phyloP scores from a whole-genome alignment of 345 rosid genomes.

The Noccaea caerulescens region DNA sequence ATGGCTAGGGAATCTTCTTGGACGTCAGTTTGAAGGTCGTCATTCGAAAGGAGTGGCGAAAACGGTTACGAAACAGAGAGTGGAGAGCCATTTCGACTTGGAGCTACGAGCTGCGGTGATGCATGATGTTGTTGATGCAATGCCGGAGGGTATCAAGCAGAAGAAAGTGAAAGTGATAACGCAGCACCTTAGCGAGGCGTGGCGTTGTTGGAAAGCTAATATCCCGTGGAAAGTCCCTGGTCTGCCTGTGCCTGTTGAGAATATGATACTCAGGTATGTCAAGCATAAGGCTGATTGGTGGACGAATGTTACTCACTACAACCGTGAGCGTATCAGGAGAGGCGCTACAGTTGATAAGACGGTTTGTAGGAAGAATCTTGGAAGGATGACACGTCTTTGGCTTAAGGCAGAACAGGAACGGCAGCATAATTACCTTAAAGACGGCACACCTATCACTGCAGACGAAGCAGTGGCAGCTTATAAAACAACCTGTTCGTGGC shows the following conservation, averaged over 20 bases:
- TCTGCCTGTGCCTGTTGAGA: conserved; percentile 86
- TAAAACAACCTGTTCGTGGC: conserved; percentile 83
- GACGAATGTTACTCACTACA: conserved; percentile 93
- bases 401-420: conserved; percentile 96
- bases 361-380: conserved; percentile 86
- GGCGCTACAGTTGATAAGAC: conserved; percentile 97
- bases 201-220: conserved; percentile 98
- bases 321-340: conserved; percentile 90
- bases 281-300: conserved; percentile 95
- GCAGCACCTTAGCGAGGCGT: conserved; percentile 95
- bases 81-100: conserved; percentile 88
- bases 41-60: conserved; percentile 94
- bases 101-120: conserved; percentile 97
- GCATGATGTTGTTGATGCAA: conserved; percentile 95
- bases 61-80: conserved; percentile 93
- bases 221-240: conserved; percentile 98
- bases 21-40: conserved; percentile 88
- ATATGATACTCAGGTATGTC: conserved; percentile 91
- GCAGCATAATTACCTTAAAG: conserved; percentile 87
- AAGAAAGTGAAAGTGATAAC: conserved; percentile 16
- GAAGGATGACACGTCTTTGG: conserved; percentile 89
- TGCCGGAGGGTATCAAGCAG: conserved; percentile 95
- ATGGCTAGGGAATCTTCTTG: conserved; percentile 86
- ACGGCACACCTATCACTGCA: conserved; percentile 87
- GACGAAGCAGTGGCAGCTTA: conserved; percentile 92